Base-by-base conservation (phyloP, 2,329 filamentous ascomycete species). In the Tolypocladium endophyticum region DNA sequence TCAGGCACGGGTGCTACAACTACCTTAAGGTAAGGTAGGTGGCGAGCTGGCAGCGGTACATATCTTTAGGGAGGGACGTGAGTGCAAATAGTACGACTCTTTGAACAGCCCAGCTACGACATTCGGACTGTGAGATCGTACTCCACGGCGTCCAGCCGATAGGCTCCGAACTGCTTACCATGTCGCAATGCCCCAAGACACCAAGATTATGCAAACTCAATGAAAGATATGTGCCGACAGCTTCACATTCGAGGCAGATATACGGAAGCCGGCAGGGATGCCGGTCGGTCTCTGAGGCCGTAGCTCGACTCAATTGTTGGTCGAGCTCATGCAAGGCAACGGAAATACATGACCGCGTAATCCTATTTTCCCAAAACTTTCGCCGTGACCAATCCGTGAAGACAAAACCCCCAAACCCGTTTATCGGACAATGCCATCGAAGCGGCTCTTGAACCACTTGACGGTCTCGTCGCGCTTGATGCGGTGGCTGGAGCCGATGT, bases 361-460 rank as follows among this genome's bases (percentile, higher is more conserved):
- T 65, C 60, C 63, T 64, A 64, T 65, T 64, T 70, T 67, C 66
- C 71, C 68, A 67, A 65, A 68, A 41, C 39, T 66, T 77, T 76
- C 71, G 73, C 72, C 75, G 69, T 74, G 69, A 72, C 73, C 71
- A 72, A 72, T 72, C 72, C 69, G 65, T 68, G 66, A 76, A 74
- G 68, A 65, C 68, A 69, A 67, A 69, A 64, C 58, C 55, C 53
- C 18, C 12, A 55, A 55, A 56, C 20, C 68, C 74, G 73, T 87
- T 90, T 96, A 97, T 84, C 94, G 88, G 82, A 99, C 91, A 77
- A 97, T 97, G 77, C 93, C 94, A 78, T 97, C 92, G 87, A 96
- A 97, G 80, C 92, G 87, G 74, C 76, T 73, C 82, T 85, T 85
- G 82, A 85, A 99, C 94, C 94, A 99, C 85, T 92, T 96, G 82